These are phyloP conservation scores for Ormosia emarginata DNA, from an alignment of 306 rosid species.

Conservation along the genomic window DNA sequence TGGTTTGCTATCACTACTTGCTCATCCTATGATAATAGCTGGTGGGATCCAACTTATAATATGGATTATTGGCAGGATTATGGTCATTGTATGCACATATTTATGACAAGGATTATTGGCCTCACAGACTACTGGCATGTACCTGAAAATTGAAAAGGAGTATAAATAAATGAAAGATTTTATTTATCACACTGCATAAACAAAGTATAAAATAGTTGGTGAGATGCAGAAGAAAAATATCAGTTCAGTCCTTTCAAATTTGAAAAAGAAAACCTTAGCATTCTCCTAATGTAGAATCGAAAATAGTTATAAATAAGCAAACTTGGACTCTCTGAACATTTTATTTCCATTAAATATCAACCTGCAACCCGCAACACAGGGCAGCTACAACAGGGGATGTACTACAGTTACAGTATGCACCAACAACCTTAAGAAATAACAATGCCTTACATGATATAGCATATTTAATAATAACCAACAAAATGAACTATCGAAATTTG, in stretches of 20 bases:
- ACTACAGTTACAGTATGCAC: too few relatives aligned
- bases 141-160: constrained; percentile 40
- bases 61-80: not conserved
- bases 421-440: not conserved
- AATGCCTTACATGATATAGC: not conserved
- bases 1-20: too few relatives aligned
- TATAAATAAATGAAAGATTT: not conserved
- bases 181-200: not conserved
- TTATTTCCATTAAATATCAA: not conserved
- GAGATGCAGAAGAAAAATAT: not conserved
- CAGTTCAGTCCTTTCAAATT: not conserved
- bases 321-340: not conserved
- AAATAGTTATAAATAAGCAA: not conserved
- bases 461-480: not conserved
- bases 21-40: too few relatives aligned
- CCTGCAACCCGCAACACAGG: not conserved
- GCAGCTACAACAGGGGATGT: not conserved
- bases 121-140: constrained; percentile 48
- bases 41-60: too few relatives aligned
- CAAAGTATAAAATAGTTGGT: not conserved
- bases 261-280: not conserved
- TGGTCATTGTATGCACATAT: constrained; percentile 10
- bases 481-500: not conserved
- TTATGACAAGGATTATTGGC: not conserved
- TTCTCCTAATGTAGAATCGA: not conserved